phyloP scores from a whole-genome alignment of 164 flowering plant genomes.

The Berberis vulgaris region DNA sequence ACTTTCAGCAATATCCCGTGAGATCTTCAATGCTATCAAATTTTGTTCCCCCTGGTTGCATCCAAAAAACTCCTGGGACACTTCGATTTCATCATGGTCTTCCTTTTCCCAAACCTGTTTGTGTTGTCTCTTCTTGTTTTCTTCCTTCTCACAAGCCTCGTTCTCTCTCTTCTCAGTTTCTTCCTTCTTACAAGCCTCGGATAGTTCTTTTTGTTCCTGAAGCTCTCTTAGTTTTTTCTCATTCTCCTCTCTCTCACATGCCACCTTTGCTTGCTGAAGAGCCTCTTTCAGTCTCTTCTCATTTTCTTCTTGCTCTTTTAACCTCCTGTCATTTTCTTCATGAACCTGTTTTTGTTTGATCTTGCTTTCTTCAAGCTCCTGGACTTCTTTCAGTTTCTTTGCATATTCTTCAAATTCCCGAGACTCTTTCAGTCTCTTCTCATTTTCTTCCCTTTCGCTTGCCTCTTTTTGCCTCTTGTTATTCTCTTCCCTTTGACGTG shows the following conservation, averaged over 20 bases:
- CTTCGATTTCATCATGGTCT: conserved; percentile 1
- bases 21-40: conserved; percentile 1
- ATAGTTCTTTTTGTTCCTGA: conserved; percentile 1
- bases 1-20: conserved; percentile 1
- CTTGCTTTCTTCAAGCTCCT: conserved; percentile 15
- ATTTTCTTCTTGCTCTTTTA: conserved; percentile 14
- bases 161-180: conserved; percentile 7
- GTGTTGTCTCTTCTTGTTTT: neutral
- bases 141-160: conserved; percentile 7
- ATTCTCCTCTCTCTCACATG: neutral
- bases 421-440: conserved; percentile 10
- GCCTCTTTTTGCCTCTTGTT: conserved; percentile 17
- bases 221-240: conserved; percentile 10
- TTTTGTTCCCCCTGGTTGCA: conserved; percentile 2
- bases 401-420: conserved; percentile 9
- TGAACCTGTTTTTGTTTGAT: conserved; percentile 4
- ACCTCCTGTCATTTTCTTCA: conserved; percentile 8
- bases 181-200: neutral
- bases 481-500: conserved; percentile 16
- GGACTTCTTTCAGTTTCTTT: conserved; percentile 11
- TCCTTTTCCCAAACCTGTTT: conserved; percentile 8
- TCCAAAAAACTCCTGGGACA: conserved; percentile 8
- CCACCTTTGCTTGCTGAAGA: neutral
- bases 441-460: conserved; percentile 12
- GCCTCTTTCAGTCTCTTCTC: conserved; percentile 6